phyloP scores from a whole-genome alignment of 495 filamentous ascomycete genomes.

The Penicillium longicatenatum region DNA sequence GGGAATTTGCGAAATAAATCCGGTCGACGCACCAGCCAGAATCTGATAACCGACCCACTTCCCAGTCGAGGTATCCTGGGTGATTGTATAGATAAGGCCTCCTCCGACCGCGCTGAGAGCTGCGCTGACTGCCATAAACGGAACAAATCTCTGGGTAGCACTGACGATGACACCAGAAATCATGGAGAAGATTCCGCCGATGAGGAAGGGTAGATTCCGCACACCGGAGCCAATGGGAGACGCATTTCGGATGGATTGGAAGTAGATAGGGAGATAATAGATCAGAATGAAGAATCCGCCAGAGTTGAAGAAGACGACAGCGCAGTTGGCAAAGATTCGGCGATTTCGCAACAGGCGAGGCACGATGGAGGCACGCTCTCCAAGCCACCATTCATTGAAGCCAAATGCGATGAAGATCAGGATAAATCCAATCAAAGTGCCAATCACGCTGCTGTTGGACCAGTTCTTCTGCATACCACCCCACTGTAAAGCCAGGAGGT shows the following conservation, averaged over 20 bases:
- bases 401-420: slow-evolving; percentile 1
- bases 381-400: neutral
- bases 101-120: too few species aligned
- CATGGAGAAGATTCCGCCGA: too few species aligned
- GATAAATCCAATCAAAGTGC: slow-evolving; percentile 11
- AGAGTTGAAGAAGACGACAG: neutral
- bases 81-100: too few species aligned
- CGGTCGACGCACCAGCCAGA: too few species aligned
- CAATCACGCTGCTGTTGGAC: slow-evolving; percentile 32
- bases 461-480: slow-evolving; percentile 37
- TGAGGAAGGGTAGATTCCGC: neutral
- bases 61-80: too few species aligned
- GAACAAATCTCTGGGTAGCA: too few species aligned
- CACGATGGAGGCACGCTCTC: neutral
- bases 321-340: neutral
- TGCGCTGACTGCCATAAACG: too few species aligned
- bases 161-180: too few species aligned
- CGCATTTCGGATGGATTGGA: neutral
- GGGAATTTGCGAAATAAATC: too few species aligned
- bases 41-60: too few species aligned
- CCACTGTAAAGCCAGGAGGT: slow-evolving; percentile 41
- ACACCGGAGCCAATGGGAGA: neutral
- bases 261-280: slow-evolving; percentile 7
- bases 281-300: neutral
- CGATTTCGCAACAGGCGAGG: neutral